Evolutionary conservation across 306 rosid genomes (phyloP), one percentile per base, ranked within the genome.

Genomic region (Acacia confusa): DNA sequence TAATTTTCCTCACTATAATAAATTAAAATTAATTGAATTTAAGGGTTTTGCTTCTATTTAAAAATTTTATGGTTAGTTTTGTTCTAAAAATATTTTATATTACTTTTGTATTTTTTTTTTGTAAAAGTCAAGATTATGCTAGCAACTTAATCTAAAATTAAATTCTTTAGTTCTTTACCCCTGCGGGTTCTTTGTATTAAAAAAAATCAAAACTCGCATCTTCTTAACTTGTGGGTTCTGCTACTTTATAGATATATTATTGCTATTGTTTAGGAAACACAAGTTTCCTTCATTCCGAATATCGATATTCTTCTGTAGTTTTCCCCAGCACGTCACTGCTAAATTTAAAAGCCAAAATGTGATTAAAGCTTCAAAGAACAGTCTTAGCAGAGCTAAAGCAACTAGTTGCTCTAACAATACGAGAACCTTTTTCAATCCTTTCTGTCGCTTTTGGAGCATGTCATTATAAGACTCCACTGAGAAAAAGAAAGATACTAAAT

Each of bases 381-480:
- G 1, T 2, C 14, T 57, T 11, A n/a, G 4, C 16, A 16, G 3
- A 6, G 36, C 34, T 20, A 72, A 52, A 75, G 69, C 9, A 55
- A 38, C 14, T 3, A 7, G 52, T 36, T 14, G 79, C 28, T 17
- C 24, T 48, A 22, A 47, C 12, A 47, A 45, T 64, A 47, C 74
- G 64, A 30, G 25, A 44, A 30, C 32, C 79, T 36, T 75, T 74
- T 34, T 52, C 25, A 22, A 36, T 24, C 11, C 6, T 22, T 22
- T 24, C 47, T 53, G 20, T 11, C 43, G 20, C 72, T 61, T 76
- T 61, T 28, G 24, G 15, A 9, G 73, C 77, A 36, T 55, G 83
- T 83, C 73, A 47, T 28, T 48, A 24, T 55, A 61, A 41, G 20
- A 45, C 15, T 27, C 84, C 80, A 83, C 55, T 63, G 9, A 3